phyloP scores from a whole-genome alignment of 225 moss, liverwort and hornwort genomes.

The Climacium dendroides region DNA sequence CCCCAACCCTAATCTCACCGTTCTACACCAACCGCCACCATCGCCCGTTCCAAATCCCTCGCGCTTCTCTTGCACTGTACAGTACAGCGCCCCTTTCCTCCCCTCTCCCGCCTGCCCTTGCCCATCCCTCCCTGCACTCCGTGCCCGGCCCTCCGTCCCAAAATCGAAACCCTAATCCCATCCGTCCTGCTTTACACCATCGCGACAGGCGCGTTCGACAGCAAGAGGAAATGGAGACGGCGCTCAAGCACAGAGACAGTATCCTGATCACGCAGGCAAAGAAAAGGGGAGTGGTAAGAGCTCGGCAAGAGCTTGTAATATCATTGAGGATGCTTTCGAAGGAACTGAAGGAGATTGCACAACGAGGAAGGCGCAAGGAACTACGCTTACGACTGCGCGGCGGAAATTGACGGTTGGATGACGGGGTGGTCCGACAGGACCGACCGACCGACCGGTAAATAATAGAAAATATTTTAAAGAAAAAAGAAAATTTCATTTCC shows the following conservation, averaged over 20 bases:
- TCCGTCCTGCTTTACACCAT: background rate
- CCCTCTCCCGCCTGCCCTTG: background rate
- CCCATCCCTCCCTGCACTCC: background rate
- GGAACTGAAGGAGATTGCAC: background rate
- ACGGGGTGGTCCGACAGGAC: background rate
- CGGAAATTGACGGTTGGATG: background rate
- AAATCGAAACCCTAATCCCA: background rate
- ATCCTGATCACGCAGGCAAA: background rate
- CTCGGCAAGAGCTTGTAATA: background rate
- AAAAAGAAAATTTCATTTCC: background rate
- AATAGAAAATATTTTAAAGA: background rate
- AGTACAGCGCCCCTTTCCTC: background rate
- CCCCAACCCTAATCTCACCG: slow-evolving; percentile 20
- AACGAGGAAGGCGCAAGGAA: background rate
- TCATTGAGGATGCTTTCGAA: background rate
- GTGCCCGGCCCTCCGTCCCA: background rate
- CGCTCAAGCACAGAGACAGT: background rate
- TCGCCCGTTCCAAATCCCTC: slow-evolving; percentile 11
- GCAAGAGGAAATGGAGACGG: background rate
- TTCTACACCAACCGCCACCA: slow-evolving; percentile 19
- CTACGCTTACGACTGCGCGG: background rate
- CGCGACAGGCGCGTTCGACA: background rate
- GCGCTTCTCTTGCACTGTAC: background rate
- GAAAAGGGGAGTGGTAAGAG: background rate
- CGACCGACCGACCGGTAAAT: background rate